phyloP scores from a whole-genome alignment of 2,329 filamentous ascomycete species.

The Aureobasidium sp. region DNA sequence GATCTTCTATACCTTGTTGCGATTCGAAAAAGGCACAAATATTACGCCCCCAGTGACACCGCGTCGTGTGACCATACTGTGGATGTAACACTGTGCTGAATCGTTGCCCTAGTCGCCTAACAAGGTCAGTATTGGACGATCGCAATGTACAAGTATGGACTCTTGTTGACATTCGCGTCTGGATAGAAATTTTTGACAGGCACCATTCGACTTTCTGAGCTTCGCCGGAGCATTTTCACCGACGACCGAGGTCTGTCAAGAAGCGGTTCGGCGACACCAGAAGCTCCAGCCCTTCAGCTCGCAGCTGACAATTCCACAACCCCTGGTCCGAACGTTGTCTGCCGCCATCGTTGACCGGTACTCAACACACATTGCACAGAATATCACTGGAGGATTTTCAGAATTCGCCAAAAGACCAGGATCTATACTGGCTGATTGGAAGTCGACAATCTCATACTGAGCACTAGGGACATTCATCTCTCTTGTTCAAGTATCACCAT shows the following conservation, averaged over 20 bases:
- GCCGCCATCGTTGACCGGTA: slow-evolving; percentile 1
- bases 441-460: not conserved
- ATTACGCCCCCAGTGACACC: not conserved
- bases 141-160: not conserved
- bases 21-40: not conserved
- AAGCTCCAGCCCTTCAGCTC: not conserved
- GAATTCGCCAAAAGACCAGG: not conserved
- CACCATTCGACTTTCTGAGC: slow-evolving; percentile 9
- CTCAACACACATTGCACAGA: not conserved
- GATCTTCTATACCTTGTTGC: not conserved
- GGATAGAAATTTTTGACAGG: not conserved
- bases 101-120: not conserved
- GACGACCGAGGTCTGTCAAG: not conserved
- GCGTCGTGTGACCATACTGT: not conserved
- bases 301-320: not conserved
- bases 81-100: not conserved
- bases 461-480: not conserved
- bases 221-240: not conserved
- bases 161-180: not conserved
- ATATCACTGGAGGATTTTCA: not conserved
- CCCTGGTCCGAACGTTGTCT: not conserved
- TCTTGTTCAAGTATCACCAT: not conserved
- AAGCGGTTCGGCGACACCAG: not conserved
- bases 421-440: not conserved
- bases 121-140: slow-evolving; percentile 3